Conservation (phyloP, 306 rosid genomes). For the Sophora flavescens region DNA sequence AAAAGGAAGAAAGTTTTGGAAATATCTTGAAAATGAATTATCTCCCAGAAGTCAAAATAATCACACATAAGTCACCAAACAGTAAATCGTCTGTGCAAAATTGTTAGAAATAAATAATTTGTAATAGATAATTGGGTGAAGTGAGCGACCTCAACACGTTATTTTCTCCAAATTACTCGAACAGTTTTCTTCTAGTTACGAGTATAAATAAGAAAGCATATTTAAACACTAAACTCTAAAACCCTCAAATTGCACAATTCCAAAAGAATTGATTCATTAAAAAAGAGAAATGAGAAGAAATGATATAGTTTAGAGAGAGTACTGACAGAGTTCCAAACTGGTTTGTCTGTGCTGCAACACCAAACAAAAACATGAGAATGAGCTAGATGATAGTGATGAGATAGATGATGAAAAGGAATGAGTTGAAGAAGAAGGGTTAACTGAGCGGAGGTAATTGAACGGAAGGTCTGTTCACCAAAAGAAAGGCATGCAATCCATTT, state of each 20-base stretch:
- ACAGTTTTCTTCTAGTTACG: background rate
- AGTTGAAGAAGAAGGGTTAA: slow-evolving; percentile 34
- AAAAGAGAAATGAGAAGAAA: background rate
- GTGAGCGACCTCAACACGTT: background rate
- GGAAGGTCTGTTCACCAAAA: slow-evolving; percentile 92
- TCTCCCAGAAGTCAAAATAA: background rate
- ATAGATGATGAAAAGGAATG: background rate
- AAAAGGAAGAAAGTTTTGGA: too few species aligned
- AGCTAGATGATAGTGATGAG: slow-evolving; percentile 36
- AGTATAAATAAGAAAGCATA: background rate
- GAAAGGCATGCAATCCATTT: slow-evolving; percentile 94
- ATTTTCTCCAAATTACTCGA: slow-evolving; percentile 1
- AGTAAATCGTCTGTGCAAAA: background rate
- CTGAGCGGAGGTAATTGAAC: slow-evolving; percentile 77
- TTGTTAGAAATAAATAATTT: background rate
- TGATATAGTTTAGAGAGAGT: slow-evolving; percentile 30
- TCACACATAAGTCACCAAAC: background rate
- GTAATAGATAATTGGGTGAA: background rate
- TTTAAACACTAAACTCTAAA: background rate
- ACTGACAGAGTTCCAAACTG: slow-evolving; percentile 96
- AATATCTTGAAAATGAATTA: background rate
- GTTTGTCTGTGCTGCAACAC: slow-evolving; percentile 83
- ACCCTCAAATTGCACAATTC: background rate
- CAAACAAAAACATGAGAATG: slow-evolving; percentile 34
- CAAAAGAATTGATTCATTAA: background rate